These are phyloP conservation scores for Candida ponderosae DNA, from an alignment of 805 yeast genomes.

Conservation along the genomic window DNA sequence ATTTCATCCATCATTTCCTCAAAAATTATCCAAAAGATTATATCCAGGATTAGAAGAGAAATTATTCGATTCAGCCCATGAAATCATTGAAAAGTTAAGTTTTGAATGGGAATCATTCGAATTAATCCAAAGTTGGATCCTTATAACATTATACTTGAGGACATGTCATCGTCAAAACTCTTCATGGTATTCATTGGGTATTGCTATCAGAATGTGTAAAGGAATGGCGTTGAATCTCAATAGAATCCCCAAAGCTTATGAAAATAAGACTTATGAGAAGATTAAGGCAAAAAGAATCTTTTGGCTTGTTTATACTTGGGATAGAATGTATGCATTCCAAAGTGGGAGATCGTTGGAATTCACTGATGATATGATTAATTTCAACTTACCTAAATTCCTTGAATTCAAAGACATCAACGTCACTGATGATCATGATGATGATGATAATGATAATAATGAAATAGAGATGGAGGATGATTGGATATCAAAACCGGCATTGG, in stretches of 20 bases:
- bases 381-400: conserved; percentile 22
- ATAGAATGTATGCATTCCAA: conserved; percentile 44
- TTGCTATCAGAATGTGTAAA: conserved; percentile 33
- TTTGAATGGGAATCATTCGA: conserved; percentile 48
- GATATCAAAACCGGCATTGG: conserved; percentile 38
- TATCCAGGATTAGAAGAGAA: conserved; percentile 28
- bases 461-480: conserved; percentile 34
- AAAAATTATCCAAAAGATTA: conserved; percentile 10
- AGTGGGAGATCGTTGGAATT: conserved; percentile 36
- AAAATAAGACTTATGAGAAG: conserved; percentile 25
- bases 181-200: conserved; percentile 31
- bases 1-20: conserved; percentile 13
- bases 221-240: conserved; percentile 36
- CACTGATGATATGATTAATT: conserved; percentile 29
- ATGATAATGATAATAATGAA: conserved; percentile 21
- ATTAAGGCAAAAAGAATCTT: conserved; percentile 44
- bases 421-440: background rate
- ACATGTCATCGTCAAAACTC: conserved; percentile 36
- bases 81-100: conserved; percentile 29
- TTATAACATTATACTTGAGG: conserved; percentile 35
- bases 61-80: conserved; percentile 32
- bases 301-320: conserved; percentile 48
- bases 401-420: background rate
- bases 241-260: conserved; percentile 16
- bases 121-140: conserved; percentile 42